phyloP scores from a whole-genome alignment of 208 protist species.

The Acanthamoeba royreba region DNA sequence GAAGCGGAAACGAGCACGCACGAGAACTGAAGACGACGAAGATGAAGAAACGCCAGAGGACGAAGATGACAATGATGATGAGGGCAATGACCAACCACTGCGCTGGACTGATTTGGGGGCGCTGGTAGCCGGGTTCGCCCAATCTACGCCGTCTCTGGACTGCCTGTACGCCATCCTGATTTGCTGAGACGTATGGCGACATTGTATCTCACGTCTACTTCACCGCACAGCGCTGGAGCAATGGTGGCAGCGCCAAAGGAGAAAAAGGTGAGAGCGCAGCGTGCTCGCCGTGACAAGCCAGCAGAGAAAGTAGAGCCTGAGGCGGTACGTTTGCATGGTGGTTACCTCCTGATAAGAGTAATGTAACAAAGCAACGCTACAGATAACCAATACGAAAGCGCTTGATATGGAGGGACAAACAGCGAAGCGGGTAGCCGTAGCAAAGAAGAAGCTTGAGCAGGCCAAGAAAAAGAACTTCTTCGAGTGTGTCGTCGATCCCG shows the following conservation, averaged over 20 bases:
- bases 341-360: not conserved
- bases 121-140: not conserved
- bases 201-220: not conserved
- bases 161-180: not conserved
- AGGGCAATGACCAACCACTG: not conserved
- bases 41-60: not conserved
- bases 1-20: not conserved
- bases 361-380: not conserved
- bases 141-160: conserved; percentile 9
- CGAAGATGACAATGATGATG: not conserved
- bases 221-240: not conserved
- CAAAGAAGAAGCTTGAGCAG: not conserved
- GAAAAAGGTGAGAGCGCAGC: conserved; percentile 24
- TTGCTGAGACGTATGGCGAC: not conserved
- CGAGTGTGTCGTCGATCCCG: not conserved
- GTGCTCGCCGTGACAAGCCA: not conserved
- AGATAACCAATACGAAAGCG: conserved; percentile 28
- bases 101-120: not conserved
- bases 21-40: not conserved
- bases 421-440: not conserved
- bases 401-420: conserved; percentile 18
- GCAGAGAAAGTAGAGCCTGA: conserved; percentile 19
- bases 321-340: not conserved
- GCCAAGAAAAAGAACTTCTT: not conserved
- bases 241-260: not conserved